A percentile compares a stretch with the other conserved stretches of the same genome.
phyloP scores from a whole-genome alignment of 148 eudicot genomes.

The Vaccinium corymbosum region DNA sequence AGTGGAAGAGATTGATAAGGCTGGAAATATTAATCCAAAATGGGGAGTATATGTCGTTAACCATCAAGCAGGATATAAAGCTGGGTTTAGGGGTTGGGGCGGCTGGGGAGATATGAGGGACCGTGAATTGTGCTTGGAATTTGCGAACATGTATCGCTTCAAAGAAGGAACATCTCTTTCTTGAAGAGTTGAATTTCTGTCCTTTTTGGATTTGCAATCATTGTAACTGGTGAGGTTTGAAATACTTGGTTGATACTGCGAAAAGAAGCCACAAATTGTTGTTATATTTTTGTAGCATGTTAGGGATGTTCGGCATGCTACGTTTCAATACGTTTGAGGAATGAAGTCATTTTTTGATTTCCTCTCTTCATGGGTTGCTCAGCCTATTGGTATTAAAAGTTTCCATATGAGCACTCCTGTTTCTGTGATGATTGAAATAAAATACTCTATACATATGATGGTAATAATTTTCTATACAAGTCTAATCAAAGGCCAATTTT shows the following conservation, averaged over 20 bases:
- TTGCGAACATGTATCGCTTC: conserved; percentile 71
- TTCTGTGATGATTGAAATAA: neutral
- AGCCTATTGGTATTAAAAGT: neutral
- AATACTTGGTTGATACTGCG: conserved; percentile 7
- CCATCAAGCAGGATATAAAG: conserved; percentile 74
- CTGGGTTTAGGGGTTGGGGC: conserved; percentile 95
- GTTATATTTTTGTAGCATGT: neutral
- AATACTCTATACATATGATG: neutral
- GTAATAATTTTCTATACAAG: neutral
- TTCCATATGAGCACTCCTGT: neutral
- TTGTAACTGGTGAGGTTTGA: conserved; percentile 18
- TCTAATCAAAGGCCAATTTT: neutral
- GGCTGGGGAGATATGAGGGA: conserved; percentile 96
- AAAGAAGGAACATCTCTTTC: conserved; percentile 11
- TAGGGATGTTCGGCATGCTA: conserved; percentile 6
- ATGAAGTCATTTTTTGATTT: neutral
- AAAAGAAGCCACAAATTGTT: neutral
- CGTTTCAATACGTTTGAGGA: neutral
- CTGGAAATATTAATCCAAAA: conserved; percentile 43
- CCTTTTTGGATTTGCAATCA: conserved; percentile 1
- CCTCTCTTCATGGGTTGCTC: neutral
- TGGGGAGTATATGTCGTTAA: conserved; percentile 56
- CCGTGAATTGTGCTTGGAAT: conserved; percentile 64
- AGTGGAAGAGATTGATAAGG: conserved; percentile 56
- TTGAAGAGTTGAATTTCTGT: conserved; percentile 8